phyloP scores from a whole-genome alignment of 2,329 filamentous ascomycete genomes.

The Pezicula neosporulosa region DNA sequence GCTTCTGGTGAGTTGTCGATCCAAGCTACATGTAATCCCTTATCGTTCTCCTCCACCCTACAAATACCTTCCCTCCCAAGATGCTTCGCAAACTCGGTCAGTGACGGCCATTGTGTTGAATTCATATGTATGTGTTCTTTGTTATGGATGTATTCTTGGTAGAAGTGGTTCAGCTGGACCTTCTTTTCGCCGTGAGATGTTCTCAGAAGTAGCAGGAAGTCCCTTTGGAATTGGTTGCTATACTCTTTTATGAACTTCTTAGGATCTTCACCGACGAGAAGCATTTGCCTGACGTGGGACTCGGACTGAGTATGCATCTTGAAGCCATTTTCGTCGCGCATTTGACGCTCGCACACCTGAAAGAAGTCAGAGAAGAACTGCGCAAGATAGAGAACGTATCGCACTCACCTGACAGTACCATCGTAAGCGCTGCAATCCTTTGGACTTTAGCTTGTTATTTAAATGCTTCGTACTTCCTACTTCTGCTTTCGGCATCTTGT shows the following conservation, averaged over 20 bases:
- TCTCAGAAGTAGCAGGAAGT: slow-evolving; percentile 73
- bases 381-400: background rate
- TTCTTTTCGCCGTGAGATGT: slow-evolving; percentile 90
- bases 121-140: slow-evolving; percentile 94
- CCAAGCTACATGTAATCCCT: slow-evolving; percentile 85
- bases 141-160: slow-evolving; percentile 87
- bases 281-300: slow-evolving; percentile 85
- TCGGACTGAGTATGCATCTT: slow-evolving; percentile 88
- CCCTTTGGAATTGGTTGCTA: slow-evolving; percentile 74
- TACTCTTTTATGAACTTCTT: slow-evolving; percentile 81
- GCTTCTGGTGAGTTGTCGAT: slow-evolving; percentile 90
- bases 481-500: slow-evolving; percentile 86
- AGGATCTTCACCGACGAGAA: slow-evolving; percentile 82
- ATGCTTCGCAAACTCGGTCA: slow-evolving; percentile 88
- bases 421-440: slow-evolving; percentile 73
- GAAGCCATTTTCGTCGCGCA: slow-evolving; percentile 85
- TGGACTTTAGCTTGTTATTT: slow-evolving; percentile 84
- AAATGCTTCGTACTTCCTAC: slow-evolving; percentile 88
- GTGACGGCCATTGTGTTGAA: slow-evolving; percentile 78
- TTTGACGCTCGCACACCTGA: slow-evolving; percentile 72
- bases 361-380: slow-evolving; percentile 4
- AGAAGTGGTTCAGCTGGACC: slow-evolving; percentile 88
- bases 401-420: slow-evolving; percentile 75
- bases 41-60: slow-evolving; percentile 83
- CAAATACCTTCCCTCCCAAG: slow-evolving; percentile 85